These are phyloP conservation scores for Fusarium albidum DNA, from an alignment of 2,329 filamentous ascomycete species.

Conservation along the genomic window DNA sequence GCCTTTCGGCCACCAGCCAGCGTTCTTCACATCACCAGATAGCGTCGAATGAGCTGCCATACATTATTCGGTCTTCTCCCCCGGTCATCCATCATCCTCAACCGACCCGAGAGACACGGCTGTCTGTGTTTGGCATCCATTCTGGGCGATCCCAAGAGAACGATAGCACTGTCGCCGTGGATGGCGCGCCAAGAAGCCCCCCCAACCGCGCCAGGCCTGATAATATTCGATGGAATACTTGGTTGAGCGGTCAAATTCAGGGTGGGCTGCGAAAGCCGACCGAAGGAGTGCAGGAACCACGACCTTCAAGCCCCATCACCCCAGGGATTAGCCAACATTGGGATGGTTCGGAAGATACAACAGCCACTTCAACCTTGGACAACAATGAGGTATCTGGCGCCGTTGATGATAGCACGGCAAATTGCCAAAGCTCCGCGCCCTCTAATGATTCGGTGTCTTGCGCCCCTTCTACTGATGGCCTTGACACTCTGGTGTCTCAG, in stretches of 20 bases:
- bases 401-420: too few relatives aligned
- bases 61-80: slow-evolving; percentile 24
- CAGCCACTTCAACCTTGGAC: background rate
- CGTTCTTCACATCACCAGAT: background rate
- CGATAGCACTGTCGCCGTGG: slow-evolving; percentile 23
- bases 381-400: background rate
- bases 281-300: background rate
- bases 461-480: background rate
- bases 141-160: slow-evolving; percentile 23
- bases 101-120: slow-evolving; percentile 26
- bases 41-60: slow-evolving; percentile 17
- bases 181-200: slow-evolving; percentile 8
- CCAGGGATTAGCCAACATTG: slow-evolving; percentile 29
- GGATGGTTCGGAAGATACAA: slow-evolving; percentile 16
- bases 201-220: slow-evolving; percentile 15
- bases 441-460: background rate
- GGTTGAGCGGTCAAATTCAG: slow-evolving; percentile 22
- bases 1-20: background rate
- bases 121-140: slow-evolving; percentile 13
- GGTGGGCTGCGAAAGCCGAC: background rate
- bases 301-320: slow-evolving; percentile 10
- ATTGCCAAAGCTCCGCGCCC: background rate
- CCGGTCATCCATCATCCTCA: slow-evolving; percentile 40
- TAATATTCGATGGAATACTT: slow-evolving; percentile 35
- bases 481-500: background rate